Base-by-base conservation (phyloP, 495 filamentous ascomycete species). In the Chaetomium cochliodes region DNA sequence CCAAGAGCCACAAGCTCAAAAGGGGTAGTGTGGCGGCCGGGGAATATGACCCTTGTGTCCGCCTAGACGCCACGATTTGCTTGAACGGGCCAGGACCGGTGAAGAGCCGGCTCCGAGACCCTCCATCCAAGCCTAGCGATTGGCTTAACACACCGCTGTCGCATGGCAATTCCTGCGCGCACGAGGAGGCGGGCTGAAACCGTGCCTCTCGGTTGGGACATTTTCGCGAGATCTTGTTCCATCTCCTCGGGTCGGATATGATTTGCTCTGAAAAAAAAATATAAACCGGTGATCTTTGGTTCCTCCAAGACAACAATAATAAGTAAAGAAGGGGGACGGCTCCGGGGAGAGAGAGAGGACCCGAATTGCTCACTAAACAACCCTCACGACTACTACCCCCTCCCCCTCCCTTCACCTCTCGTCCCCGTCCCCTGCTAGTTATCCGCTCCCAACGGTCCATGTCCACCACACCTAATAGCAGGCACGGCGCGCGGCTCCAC, bases 21-120 rank as follows among this genome's bases (percentile, higher is more conserved):
- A 50, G 47, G 20, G 47, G n/a, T 37, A 37, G 47, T 23, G 47
- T 50, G 47, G 47, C 47, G 47, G 20, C 47, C 47, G 47, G 47
- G 47, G 47, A 50, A 50, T 1, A 23, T 3, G 7, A 23, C 11
- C 47, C 47, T 25, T 5, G 47, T 18, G 11, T 3, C 47, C 20
- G 47, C 25, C 22, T 13, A 11, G 2, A 13, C 47, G 47, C 47
- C 47, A 23, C 47, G 20, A 13, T 9, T 23, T 25, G 47, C 47
- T 50, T 23, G 47, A 23, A 12, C 47, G 3, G 47, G 20, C 6
- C 20, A 50, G 22, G 9, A 50, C 47, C 47, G 47, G 47, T 50
- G 47, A 23, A 11, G 12, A 50, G 12, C 12, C 20, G 3, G 7
- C 2, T 22, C 47, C 11, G 47, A 13, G 11, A 3, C 1, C 6